Evolutionary conservation across 208 protist species (phyloP).

Genomic region (Wallacemonas collosoma): DNA sequence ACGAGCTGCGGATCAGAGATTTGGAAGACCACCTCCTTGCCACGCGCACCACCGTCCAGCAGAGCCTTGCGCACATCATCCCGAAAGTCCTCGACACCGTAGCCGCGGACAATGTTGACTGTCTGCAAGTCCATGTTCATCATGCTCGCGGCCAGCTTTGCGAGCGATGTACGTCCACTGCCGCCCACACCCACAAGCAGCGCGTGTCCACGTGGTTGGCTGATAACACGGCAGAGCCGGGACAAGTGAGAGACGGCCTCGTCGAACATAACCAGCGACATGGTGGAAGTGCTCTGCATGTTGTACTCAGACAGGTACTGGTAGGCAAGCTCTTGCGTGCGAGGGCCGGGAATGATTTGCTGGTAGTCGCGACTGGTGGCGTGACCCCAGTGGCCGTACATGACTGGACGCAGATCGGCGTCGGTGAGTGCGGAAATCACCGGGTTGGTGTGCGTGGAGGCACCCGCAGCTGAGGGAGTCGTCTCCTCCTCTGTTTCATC

Average conservation of each 20-base stretch:
- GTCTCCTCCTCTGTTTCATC: constrained; percentile 37
- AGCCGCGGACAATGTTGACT: constrained; percentile 89
- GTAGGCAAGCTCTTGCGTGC: constrained; percentile 53
- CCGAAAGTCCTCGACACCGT: constrained; percentile 92
- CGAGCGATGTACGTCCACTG: constrained; percentile 94
- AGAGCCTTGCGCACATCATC: constrained; percentile 94
- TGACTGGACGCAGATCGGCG: constrained; percentile 31
- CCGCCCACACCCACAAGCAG: constrained; percentile 97
- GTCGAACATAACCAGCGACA: constrained; percentile 97
- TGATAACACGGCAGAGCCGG: constrained; percentile 95
- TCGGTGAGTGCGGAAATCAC: constrained; percentile 23
- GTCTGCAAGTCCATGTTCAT: constrained; percentile 89
- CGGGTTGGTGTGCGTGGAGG: background rate
- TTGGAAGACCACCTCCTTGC: constrained; percentile 93
- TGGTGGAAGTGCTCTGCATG: constrained; percentile 67
- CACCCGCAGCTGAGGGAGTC: background rate
- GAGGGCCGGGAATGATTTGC: constrained; percentile 32
- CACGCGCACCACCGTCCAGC: constrained; percentile 74
- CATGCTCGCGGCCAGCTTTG: constrained; percentile 93
- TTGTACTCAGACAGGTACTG: constrained; percentile 95
- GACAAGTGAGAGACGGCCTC: constrained; percentile 96
- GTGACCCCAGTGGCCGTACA: constrained; percentile 70
- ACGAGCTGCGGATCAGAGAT: constrained; percentile 95
- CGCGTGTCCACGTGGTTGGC: constrained; percentile 96
- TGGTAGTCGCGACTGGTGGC: constrained; percentile 49